Evolutionary conservation across 2,329 filamentous ascomycete species (phyloP), one percentile per base, ranked within the genome.

Genomic region (Fusarium pilosicola): DNA sequence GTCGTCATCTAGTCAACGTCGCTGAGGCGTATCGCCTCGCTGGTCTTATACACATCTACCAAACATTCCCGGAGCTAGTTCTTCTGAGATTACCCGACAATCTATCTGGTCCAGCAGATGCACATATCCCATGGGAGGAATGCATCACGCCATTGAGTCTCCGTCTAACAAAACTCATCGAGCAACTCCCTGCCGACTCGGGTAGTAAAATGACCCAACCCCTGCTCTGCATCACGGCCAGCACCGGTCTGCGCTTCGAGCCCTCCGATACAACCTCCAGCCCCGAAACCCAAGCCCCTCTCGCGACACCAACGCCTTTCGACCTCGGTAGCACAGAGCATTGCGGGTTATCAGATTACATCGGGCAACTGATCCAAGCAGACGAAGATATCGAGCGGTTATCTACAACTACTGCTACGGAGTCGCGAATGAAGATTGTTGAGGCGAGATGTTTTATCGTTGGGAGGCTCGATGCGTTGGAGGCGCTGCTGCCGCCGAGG

Each of bases 1-100:
- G 73, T 1, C 64, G 73, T 0, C 81, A 84, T 58, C 78, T 84
- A 4, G 76, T 78, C 20, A 70, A 77, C 4, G 81, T 82, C 1
- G 82, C 81, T 5, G 83, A 84, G 49, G 82, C 82, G 0, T 84
- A 83, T 44, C 79, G 81, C 3, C 73, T 84, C 0, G 78, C 80
- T 1, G 80, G 83, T 0, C 65, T 84, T 22, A 72, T 84, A 6
- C 83, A 84, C 41, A 79, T 84, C 4, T 84, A 84, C 69, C 79
- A 83, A 52, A 83, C 82, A 0, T 83, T 83, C 7, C 81, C 81
- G 0, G 80, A 82, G 11, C 62, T 83, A 4, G 79, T 81, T 1
- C 65, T 79, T 0, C 49, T 80, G 6, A 76, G 81, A 2, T 64
- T 82, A 5, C 80, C 81, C 1, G 71, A 64, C 4, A 45, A 68